Base-by-base conservation (phyloP, 192 early-diverging fungal genomes). In the Coemansia sp. region DNA sequence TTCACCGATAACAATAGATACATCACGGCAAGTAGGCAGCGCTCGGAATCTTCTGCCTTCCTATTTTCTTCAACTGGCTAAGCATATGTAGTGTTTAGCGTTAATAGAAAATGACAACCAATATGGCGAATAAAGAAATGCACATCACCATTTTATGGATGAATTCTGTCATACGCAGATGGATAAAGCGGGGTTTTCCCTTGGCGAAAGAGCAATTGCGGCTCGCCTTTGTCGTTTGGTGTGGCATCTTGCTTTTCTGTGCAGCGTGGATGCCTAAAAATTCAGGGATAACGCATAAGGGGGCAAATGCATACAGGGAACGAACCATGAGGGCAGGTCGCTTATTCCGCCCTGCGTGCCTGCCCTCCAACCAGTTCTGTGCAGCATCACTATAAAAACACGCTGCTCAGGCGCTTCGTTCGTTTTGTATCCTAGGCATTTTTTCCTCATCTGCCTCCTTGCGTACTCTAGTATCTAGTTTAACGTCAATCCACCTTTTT, bases 311-410 rank as follows among this genome's bases (percentile, higher is more conserved):
- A 57, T 57, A 57, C 29, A 57, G 55, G 53, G 53, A 55, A 32
- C 35, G 35, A 22, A 37, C 55, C 55, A 57, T 57, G 55, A 57
- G 55, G 55, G 35, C 17, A 14, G 29, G 9, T 32, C 15, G 55
- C 55, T 57, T 57, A 37, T 57, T 57, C 55, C 55, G 35, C 55
- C 41, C 15, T 45, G 41, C 41, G 11, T 5, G 41, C 41, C 41
- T 45, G 41, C 48, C 55, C 37, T 29, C 35, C 35, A 39, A 57
- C 55, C 55, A 32, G 55, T 57, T 57, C 29, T 57, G 35, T 25
- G 55, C 55, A 57, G 55, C 55, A 57, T 14, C 21, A 5, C 55
- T 57, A 57, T 57, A 57, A 57, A 57, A 57, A 8, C 48, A 49
- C n/a, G 48, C 48, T 15, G 21, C 48, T 8, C 7, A 21, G 48